These are phyloP conservation scores for Aspergillus nidulans DNA, from an alignment of 495 filamentous ascomycete species.

Conservation along the genomic window DNA sequence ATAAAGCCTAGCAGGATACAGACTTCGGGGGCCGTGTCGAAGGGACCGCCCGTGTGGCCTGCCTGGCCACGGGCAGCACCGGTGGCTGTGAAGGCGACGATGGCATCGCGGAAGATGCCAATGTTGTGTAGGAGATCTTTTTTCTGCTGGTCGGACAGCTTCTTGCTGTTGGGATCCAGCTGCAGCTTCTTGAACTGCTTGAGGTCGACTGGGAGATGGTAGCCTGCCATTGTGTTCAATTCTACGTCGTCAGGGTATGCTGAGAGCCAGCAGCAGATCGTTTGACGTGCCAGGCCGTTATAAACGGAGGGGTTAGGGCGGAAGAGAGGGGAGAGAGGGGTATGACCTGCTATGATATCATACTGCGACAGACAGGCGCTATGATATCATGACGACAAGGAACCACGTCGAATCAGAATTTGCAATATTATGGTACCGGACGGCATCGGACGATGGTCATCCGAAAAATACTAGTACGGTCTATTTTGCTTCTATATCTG, in stretches of 20 bases:
- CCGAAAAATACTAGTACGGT: not conserved
- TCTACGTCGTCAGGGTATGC: no score
- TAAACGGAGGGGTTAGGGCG: no score
- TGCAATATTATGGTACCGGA: not conserved
- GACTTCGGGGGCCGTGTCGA: conserved; percentile 40
- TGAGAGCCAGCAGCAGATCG: no score
- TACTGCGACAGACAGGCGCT: not conserved
- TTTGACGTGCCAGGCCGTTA: no score
- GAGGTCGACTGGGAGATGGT: conserved; percentile 35
- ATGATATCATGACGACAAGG: no score
- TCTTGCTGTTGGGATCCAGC: conserved; percentile 30
- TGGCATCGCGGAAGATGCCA: conserved; percentile 37
- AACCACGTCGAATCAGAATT: no score
- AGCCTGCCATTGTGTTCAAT: conserved; percentile 7
- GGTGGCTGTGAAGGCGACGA: conserved; percentile 37
- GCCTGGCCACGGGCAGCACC: conserved; percentile 35
- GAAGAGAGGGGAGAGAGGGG: not conserved
- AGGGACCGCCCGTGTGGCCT: conserved; percentile 39
- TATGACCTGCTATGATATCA: not conserved
- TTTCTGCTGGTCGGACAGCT: conserved; percentile 31
- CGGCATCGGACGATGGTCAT: not conserved
- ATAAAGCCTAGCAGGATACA: conserved; percentile 36
- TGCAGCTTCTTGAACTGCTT: conserved; percentile 36
- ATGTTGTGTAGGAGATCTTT: conserved; percentile 35
- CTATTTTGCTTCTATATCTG: no score